Base-by-base conservation (phyloP, 179 eudicot species). In the Beta corolliflora region DNA sequence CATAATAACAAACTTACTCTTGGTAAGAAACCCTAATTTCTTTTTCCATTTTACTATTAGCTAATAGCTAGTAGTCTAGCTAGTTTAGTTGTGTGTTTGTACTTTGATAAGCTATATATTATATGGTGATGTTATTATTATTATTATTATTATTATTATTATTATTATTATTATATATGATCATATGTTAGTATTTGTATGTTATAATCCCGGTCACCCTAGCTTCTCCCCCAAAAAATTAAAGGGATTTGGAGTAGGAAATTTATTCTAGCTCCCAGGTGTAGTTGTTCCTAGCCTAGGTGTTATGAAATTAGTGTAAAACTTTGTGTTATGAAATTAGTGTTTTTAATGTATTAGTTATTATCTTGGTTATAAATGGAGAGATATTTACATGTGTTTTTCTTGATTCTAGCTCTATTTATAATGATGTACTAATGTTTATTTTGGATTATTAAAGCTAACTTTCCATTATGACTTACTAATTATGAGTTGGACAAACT, bases 1-100 rank as follows among this genome's bases (percentile, higher is more conserved):
- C 88, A 85, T 58, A 85, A 85, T 52, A 85, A 85, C 74, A 85
- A 83, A 53, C 83, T 76, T 52, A 83, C 86, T 18, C 88, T 83
- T 25, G 88, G 88, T 80, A 85, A 85, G 85, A 85, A 85, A 79
- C 87, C 87, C 85, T 82, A 79, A 41, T 31, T 23, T 48, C 11
- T 5, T 69, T 45, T 69, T 0, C n/a, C n/a, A n/a, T 8, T 18
- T 18, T n/a, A n/a, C n/a, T 15, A 12, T 15, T 5, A 10, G 13
- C 46, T 29, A 12, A 41, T 69, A 1, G 8, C 7, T n/a, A n/a
- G n/a, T n/a, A n/a, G n/a, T n/a, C n/a, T 14, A 12, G 12, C 16
- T 56, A 4, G 0, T 13, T 13, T 56, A 10, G 5, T 56, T 56
- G 61, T 56, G 5, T 56, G 14, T 3, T 10, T 56, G 9, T 9